Base-by-base conservation (phyloP, 495 filamentous ascomycete species). In the Usnea hakonensis region DNA sequence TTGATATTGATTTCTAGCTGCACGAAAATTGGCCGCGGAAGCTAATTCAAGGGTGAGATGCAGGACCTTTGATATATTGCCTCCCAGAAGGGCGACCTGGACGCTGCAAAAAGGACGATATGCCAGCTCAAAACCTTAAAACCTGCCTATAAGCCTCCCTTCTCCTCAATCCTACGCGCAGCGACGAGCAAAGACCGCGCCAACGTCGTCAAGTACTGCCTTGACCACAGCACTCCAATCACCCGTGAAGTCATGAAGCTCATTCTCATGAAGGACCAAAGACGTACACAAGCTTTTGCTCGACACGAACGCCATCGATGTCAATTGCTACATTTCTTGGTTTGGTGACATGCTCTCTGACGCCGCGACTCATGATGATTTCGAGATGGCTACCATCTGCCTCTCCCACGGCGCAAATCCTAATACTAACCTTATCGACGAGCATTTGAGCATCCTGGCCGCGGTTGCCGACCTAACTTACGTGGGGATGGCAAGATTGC, bases 271-370 rank as follows among this genome's bases (percentile, higher is more conserved):
- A 38, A 28, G 35, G 32, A 52, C 60, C 32, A 55, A 54, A 55
- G 11, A 48, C 48, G 40, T 55, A 16, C 56, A 62, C 36, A 55
- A 38, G 11, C n/a, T 28, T 52, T 21, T 55, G 19, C 48, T 62
- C 50, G 52, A 62, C 21, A 28, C 60, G 17, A 35, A 62, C 5
- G 52, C 48, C 35, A 52, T 62, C 21, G 60, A 62, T 40, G 37
- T 62, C 50, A 55, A 62, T 35, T 48, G 58, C 40, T 63, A 57
- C 28, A 55, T 61, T 38, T 50, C 63, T 14, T 61, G 48, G 48
- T 61, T 55, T 36, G 58, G 44, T 44, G 63, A 55, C 58, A 60
- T 65, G 32, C 58, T 65, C 19, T 38, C 60, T 2, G 57, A 65
- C 50, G 37, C 48, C 36, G 58, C 46, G 23, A 52, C 50, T 28